Evolutionary conservation across 2,329 filamentous ascomycete species (phyloP).

Genomic region (Fusarium sp.): DNA sequence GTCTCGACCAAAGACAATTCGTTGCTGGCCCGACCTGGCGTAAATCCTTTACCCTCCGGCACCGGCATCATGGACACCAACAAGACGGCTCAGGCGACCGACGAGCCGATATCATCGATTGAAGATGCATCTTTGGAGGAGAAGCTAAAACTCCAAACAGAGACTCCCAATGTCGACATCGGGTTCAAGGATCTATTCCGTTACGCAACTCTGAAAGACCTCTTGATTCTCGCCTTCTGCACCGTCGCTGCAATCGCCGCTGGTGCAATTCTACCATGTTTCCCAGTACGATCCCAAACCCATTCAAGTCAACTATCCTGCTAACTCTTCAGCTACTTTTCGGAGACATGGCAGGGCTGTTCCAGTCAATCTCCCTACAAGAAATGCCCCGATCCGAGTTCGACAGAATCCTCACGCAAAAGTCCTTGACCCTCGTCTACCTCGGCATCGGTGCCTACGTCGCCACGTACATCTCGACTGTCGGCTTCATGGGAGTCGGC

Average conservation of each 20-base stretch:
- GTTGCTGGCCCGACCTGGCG: not conserved
- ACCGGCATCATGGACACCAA: not conserved
- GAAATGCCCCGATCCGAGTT: not conserved
- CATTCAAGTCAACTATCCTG: not conserved
- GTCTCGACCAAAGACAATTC: not conserved
- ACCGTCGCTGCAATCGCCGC: not conserved
- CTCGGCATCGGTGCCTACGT: slow-evolving; percentile 78
- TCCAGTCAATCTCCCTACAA: not conserved
- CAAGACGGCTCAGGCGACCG: not conserved
- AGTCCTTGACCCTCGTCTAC: slow-evolving; percentile 60
- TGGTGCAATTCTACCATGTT: not conserved
- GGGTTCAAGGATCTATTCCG: not conserved
- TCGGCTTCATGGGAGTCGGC: slow-evolving; percentile 71
- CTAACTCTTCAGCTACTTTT: not conserved
- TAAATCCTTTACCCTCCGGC: not conserved
- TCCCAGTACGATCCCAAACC: not conserved
- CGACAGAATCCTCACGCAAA: not conserved
- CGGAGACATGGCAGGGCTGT: not conserved
- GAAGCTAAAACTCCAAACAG: not conserved
- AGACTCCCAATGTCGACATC: not conserved
- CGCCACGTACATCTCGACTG: slow-evolving; percentile 74
- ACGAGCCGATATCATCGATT: not conserved
- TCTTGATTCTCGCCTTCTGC: not conserved
- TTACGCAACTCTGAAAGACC: not conserved
- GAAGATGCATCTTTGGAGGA: not conserved